Conservation (phyloP, 2,329 filamentous ascomycete genomes). For the Alternaria sp. region DNA sequence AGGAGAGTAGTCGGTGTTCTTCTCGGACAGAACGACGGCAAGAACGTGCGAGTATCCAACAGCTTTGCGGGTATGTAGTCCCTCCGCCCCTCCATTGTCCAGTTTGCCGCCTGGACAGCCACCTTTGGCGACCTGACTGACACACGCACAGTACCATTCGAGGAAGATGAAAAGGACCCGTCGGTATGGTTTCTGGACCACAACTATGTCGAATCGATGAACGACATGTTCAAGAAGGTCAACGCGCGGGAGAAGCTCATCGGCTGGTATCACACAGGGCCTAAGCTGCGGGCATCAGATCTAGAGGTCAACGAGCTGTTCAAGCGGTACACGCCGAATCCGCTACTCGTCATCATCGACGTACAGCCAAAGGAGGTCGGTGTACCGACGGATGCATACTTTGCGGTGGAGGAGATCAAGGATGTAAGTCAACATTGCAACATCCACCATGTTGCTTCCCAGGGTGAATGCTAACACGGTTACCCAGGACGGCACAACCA, state of each 20-base stretch:
- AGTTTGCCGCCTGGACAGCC: conserved; percentile 34
- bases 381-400: conserved; percentile 98
- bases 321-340: conserved; percentile 98
- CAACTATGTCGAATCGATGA: conserved; percentile 99
- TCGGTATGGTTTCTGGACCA: conserved; percentile 99
- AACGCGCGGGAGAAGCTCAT: conserved; percentile 98
- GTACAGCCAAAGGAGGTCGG: conserved; percentile 98
- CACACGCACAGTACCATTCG: conserved; percentile 79
- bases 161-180: conserved; percentile 98
- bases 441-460: no score
- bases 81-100: conserved; percentile 13
- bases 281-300: conserved; percentile 95
- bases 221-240: conserved; percentile 99
- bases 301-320: conserved; percentile 99
- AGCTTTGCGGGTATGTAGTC: conserved; percentile 85
- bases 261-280: conserved; percentile 99
- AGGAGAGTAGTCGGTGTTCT: conserved; percentile 93
- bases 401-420: conserved; percentile 99
- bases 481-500: conserved; percentile 89
- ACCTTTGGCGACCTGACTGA: no score
- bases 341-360: conserved; percentile 95
- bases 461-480: not conserved
- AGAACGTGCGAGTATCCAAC: conserved; percentile 96
- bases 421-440: conserved; percentile 70
- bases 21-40: conserved; percentile 94